Base-by-base conservation (phyloP, 257 asterid genomes). In the Verbena officinalis region DNA sequence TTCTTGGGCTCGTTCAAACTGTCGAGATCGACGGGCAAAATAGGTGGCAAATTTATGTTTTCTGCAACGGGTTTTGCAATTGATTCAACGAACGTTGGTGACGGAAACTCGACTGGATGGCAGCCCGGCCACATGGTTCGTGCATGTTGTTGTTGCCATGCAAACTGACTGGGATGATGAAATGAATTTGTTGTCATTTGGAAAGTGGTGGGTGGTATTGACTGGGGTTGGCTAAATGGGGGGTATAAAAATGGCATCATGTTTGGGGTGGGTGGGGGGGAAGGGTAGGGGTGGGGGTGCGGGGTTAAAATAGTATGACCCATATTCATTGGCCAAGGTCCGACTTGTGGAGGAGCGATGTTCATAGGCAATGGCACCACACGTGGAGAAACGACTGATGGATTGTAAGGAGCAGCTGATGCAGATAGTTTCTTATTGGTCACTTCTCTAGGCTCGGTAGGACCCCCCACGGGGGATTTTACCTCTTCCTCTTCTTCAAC, bases 331-430 rank as follows among this genome's bases (percentile, higher is more conserved):
- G 87, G 85, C 99, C 99, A 88, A 39, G 95, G 86, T 52, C 89
- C 90, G 58, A 78, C 64, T 17, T 80, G 80, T 62, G 84, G 83
- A 81, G 74, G 80, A 73, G 77, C 65, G 60, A 82, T 64, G 72
- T 75, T 89, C 81, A 82, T 64, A 49, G 95, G 88, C 81, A 83
- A 59, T 14, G 95, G 93, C n/a, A 90, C 78, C 43, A 76, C 70
- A 7, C 86, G 89, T 21, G 92, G 76, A 65, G 75, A 49, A 19
- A 80, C 75, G 20, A 85, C 65, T 20, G 99, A 83, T 60, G 99
- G 99, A 68, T 83, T 90, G 75, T 90, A 93, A 17, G 99, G 99
- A 74, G 96, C 88, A 55, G 99, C 99, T 42, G 91, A 88, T 49
- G 99, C 99, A 62, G 99, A 93, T 68, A 93, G 67, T 84, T 90